Percentiles rank a stretch among this genome's conserved stretches.
These are phyloP conservation scores for Fusarium temperatum DNA, from an alignment of 2,329 filamentous ascomycete species.

Conservation along the genomic window DNA sequence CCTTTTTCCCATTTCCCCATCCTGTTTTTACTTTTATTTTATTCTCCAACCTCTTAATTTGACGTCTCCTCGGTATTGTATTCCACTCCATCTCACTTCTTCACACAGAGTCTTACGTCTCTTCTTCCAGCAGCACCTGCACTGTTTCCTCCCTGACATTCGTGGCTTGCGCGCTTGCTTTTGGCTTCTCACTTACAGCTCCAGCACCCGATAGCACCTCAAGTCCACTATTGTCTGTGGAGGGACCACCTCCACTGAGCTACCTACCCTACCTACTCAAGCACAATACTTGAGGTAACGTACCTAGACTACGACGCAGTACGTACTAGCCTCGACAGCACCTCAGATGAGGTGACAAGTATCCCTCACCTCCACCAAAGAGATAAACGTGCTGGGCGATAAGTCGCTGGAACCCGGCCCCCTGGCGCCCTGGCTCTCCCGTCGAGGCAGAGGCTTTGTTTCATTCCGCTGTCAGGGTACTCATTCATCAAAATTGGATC, in stretches of 20 bases:
- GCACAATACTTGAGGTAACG: background rate
- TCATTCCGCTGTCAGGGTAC: slow-evolving; percentile 29
- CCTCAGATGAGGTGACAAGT: slow-evolving; percentile 9
- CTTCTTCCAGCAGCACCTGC: background rate
- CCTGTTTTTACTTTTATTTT: background rate
- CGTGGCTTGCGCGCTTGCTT: slow-evolving; percentile 11
- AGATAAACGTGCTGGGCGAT: slow-evolving; percentile 29
- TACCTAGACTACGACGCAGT: background rate
- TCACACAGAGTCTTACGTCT: background rate
- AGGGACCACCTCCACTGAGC: background rate
- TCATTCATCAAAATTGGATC: slow-evolving; percentile 31
- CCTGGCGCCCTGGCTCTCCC: background rate
- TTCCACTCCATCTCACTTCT: background rate
- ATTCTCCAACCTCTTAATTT: background rate
- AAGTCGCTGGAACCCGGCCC: slow-evolving; percentile 21
- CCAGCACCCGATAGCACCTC: slow-evolving; percentile 6
- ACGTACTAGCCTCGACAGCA: slow-evolving; percentile 7
- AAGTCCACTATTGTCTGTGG: slow-evolving; percentile 12
- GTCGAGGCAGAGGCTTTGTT: slow-evolving; percentile 30
- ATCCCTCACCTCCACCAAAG: slow-evolving; percentile 14
- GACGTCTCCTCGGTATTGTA: background rate
- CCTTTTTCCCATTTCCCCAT: slow-evolving; percentile 3
- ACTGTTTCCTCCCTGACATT: slow-evolving; percentile 8
- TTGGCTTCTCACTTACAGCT: slow-evolving; percentile 1
- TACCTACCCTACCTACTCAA: background rate